A percentile compares a stretch with the other conserved stretches of the same genome.
Evolutionary conservation across 108 stramenopile genomes (phyloP).

Genomic region (Fragilaria radians): DNA sequence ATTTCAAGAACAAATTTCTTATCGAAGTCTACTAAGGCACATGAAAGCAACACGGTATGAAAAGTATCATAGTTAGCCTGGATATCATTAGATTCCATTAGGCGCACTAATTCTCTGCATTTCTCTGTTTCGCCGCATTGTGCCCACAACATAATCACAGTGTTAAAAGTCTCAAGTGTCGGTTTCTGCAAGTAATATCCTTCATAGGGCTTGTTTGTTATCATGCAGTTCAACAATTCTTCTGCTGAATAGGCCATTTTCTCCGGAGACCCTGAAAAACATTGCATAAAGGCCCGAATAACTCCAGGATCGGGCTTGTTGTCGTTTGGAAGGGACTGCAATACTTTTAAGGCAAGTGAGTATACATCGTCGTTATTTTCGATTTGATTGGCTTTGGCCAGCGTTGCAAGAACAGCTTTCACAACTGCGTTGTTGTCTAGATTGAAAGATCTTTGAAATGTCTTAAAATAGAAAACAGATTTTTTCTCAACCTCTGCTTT

Average conservation of each 20-base stretch:
- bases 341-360: slow-evolving; percentile 21
- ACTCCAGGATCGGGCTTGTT: slow-evolving; percentile 44
- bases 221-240: slow-evolving; percentile 45
- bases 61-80: slow-evolving; percentile 30
- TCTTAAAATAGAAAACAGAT: too few relatives aligned
- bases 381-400: slow-evolving; percentile 26
- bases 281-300: slow-evolving; percentile 55
- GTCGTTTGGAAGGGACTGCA: slow-evolving; percentile 3
- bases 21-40: slow-evolving; percentile 37
- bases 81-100: slow-evolving; percentile 23
- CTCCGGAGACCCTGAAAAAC: slow-evolving; percentile 34
- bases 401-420: slow-evolving; percentile 21
- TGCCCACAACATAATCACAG: slow-evolving; percentile 51
- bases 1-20: slow-evolving; percentile 27
- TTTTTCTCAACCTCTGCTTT: too few relatives aligned
- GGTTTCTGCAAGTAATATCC: slow-evolving; percentile 42
- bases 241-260: slow-evolving; percentile 30
- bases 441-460: too few relatives aligned
- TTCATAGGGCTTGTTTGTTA: slow-evolving; percentile 6
- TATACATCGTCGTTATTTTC: slow-evolving; percentile 16
- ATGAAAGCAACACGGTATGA: slow-evolving; percentile 30
- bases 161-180: slow-evolving; percentile 40
- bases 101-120: slow-evolving; percentile 20
- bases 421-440: slow-evolving; percentile 14
- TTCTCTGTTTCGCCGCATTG: slow-evolving; percentile 20